Conservation (phyloP, 2,329 filamentous ascomycete species). For the Paraconiothyrium sp. region DNA sequence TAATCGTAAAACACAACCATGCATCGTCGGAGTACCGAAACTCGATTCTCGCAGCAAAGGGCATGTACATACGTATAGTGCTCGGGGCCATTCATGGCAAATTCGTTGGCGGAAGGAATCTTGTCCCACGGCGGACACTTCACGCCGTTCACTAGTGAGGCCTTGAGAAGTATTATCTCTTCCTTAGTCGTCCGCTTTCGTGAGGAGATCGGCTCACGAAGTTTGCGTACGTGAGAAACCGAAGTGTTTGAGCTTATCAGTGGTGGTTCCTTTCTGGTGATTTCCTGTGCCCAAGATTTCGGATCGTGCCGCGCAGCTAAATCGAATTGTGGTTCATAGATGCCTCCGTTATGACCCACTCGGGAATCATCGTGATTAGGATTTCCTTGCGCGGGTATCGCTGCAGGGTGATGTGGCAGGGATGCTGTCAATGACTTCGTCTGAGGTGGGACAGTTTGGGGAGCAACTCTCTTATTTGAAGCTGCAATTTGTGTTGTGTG, state of each 20-base stretch:
- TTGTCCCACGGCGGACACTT: constrained; percentile 84
- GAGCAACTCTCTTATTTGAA: not conserved
- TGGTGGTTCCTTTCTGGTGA: not conserved
- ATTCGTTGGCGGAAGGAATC: constrained; percentile 70
- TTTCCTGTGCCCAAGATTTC: constrained; percentile 24
- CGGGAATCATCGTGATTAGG: not conserved
- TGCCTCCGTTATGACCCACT: not conserved
- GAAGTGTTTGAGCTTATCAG: constrained; percentile 19
- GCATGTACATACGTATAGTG: constrained; percentile 65
- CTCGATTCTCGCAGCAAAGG: not conserved
- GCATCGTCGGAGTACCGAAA: not conserved
- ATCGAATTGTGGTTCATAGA: not conserved
- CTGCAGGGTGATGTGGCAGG: constrained; percentile 18
- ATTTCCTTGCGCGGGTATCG: not conserved
- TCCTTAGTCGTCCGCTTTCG: constrained; percentile 74
- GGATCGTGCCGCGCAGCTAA: not conserved
- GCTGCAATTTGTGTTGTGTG: constrained; percentile 11
- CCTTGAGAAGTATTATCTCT: constrained; percentile 77
- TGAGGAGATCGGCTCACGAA: constrained; percentile 61
- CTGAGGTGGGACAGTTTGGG: constrained; percentile 21
- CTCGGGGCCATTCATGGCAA: constrained; percentile 63
- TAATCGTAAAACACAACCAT: not conserved
- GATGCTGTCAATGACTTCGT: constrained; percentile 11
- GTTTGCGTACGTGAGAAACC: constrained; percentile 41
- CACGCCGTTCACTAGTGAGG: constrained; percentile 82